A percentile compares a stretch with the other conserved stretches of the same genome.
phyloP scores from a whole-genome alignment of 148 eudicot genomes.

The Dysphania ambrosioides region DNA sequence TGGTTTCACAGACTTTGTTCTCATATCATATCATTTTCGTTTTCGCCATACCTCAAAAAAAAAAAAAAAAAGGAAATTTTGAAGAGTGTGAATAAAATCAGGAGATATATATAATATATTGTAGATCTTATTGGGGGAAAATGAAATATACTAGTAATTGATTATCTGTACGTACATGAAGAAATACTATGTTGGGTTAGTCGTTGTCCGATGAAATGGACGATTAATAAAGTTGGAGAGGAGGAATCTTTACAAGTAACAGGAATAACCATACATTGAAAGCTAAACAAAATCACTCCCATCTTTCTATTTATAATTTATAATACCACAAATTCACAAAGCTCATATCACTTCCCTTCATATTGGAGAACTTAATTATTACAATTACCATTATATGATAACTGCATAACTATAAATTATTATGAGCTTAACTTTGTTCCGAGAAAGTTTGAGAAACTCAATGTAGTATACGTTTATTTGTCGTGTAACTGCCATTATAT shows the following conservation, averaged over 20 bases:
- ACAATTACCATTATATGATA: no score
- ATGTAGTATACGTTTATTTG: no score
- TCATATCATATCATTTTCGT: no score
- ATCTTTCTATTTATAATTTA: background rate
- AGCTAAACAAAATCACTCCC: slow-evolving; percentile 14
- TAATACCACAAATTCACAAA: background rate
- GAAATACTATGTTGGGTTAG: background rate
- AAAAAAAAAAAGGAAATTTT: no score
- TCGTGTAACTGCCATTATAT: no score
- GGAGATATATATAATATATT: no score
- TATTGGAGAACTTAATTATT: background rate
- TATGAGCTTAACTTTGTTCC: no score
- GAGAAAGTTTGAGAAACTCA: no score
- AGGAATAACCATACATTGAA: slow-evolving; percentile 13
- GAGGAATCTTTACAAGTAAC: slow-evolving; percentile 43
- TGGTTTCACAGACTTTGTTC: no score
- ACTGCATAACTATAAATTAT: no score
- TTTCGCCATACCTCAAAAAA: no score
- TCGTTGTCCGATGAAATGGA: slow-evolving; percentile 16
- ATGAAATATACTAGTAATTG: background rate
- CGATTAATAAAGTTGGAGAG: slow-evolving; percentile 25
- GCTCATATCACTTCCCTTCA: background rate
- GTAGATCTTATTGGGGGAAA: background rate
- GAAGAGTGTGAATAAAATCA: no score
- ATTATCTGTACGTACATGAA: background rate